Evolutionary conservation across 2,329 filamentous ascomycete species (phyloP), one percentile per base, ranked within the genome.

Genomic region (Exophiala calicioides): DNA sequence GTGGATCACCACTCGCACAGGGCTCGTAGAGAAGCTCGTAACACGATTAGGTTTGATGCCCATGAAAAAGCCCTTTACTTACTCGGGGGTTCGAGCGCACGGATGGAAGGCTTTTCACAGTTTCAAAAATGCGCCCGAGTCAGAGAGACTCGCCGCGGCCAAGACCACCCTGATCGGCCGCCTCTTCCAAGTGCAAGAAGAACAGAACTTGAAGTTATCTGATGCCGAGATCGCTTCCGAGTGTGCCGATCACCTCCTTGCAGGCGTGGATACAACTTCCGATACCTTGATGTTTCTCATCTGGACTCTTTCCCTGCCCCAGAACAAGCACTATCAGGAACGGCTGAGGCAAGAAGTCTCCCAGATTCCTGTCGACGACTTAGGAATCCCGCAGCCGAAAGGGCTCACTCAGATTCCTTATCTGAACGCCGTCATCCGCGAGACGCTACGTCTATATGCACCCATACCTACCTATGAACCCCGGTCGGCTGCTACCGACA

Each of bases 231-330:
- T 80, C 53, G 82, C 82, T 0, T 82, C 83, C 16, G 84, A 87
- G 63, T 84, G 81, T 58, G 76, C 85, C 48, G 84, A 87, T 57
- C 84, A 87, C 62, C 81, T 86, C 78, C 81, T 78, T 0, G 84
- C 84, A 0, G 84, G 83, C 0, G 85, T 86, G 50, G 84, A 87
- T 58, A 87, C 84, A 0, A 86, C 83, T 0, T 82, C 83, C n/a
- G 84, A 87, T 54, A 81, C 76, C 0, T 69, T 87, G 1, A 85
- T 82, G 59, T 86, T 86, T 60, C 69, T 87, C 9, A 83, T 87
- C 79, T 84, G 82, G 77, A 78, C 85, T 60, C 71, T 88, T 3
- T 87, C 84, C 2, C 78, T 79, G 52, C 79, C 81, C 0, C 63
- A 68, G 23, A 67, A 76, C 38, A 41, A 55, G 4, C 44, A 51